Evolutionary conservation across 345 rosid species (phyloP).

Genomic region (Melaleuca quinquenervia): DNA sequence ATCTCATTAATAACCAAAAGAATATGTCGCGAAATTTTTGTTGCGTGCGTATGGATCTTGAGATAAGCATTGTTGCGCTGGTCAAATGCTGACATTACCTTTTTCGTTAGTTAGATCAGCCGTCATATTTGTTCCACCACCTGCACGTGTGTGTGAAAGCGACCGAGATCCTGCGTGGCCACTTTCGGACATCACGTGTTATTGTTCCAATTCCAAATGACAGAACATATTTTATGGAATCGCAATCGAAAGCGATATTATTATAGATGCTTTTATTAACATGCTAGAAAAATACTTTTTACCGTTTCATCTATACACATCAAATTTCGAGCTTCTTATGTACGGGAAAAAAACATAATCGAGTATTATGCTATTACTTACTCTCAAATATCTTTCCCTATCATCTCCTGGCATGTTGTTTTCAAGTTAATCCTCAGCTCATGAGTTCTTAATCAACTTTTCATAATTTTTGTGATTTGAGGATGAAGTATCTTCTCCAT

Average conservation of each 20-base stretch:
- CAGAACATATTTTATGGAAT: neutral
- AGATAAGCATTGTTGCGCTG: neutral
- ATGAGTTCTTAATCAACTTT: neutral
- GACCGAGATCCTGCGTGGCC: neutral
- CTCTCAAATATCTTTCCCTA: neutral
- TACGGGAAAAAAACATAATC: no score
- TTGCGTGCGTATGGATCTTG: neutral
- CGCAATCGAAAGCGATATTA: neutral
- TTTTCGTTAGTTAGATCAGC: neutral
- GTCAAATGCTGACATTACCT: neutral
- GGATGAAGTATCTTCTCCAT: neutral
- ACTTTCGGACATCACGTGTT: neutral
- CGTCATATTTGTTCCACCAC: conserved; percentile 8
- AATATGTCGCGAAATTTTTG: neutral
- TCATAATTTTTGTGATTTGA: neutral
- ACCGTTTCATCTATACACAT: neutral
- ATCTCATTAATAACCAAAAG: neutral
- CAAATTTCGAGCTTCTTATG: neutral
- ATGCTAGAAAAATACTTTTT: neutral
- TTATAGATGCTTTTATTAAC: neutral
- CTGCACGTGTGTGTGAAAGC: neutral
- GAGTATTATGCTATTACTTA: no score
- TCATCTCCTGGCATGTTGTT: neutral
- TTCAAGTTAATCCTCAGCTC: neutral
- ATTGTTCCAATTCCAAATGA: neutral